Conservation (phyloP, 2,329 filamentous ascomycete genomes). For the Colletotrichum higginsianum region DNA sequence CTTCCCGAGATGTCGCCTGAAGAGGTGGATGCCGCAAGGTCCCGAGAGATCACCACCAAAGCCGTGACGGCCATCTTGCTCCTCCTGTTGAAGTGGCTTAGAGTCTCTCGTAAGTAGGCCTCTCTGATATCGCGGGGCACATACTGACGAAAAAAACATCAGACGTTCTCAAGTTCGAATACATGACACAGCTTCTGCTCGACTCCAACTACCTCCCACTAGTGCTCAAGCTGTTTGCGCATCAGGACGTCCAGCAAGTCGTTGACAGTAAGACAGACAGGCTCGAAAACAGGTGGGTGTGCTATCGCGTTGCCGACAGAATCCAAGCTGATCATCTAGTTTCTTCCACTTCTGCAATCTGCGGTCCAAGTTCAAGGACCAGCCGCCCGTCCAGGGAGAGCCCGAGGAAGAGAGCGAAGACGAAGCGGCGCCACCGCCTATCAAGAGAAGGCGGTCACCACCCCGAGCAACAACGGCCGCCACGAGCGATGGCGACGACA, state of each 20-base stretch:
- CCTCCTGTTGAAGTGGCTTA: constrained; percentile 95
- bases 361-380: constrained; percentile 68
- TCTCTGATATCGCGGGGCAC: constrained; percentile 42
- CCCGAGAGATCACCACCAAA: constrained; percentile 90
- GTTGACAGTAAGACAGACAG: constrained; percentile 89
- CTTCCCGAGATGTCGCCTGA: constrained; percentile 72
- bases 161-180: constrained; percentile 97
- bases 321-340: constrained; percentile 57
- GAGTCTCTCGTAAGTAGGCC: constrained; percentile 82
- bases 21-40: constrained; percentile 85
- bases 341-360: constrained; percentile 93
- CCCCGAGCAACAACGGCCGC: constrained; percentile 53
- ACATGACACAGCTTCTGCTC: constrained; percentile 90
- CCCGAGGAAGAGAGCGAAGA: constrained; percentile 69
- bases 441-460: constrained; percentile 71
- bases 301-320: constrained; percentile 41
- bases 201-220: constrained; percentile 96
- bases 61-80: constrained; percentile 92
- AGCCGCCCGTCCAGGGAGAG: constrained; percentile 45
- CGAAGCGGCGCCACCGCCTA: constrained; percentile 89
- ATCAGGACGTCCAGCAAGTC: constrained; percentile 92
- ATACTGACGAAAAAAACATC: background rate
- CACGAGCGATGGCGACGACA: constrained; percentile 44
- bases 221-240: constrained; percentile 91
- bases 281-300: constrained; percentile 80